Evolutionary conservation across 495 filamentous ascomycete species (phyloP).

Genomic region (Pseudoneurospora amorphoporcata): DNA sequence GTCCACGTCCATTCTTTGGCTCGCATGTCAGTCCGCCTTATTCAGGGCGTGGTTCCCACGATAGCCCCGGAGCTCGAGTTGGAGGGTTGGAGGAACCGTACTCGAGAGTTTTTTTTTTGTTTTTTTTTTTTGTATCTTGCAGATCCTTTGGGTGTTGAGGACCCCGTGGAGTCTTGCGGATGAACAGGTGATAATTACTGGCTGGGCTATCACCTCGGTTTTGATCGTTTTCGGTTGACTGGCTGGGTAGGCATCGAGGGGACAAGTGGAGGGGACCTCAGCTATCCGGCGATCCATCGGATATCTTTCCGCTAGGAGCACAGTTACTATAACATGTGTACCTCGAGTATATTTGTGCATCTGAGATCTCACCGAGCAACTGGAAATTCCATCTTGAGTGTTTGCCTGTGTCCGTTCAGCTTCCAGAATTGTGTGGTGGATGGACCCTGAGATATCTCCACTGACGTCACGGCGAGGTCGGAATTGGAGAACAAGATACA

Average conservation of each 20-base stretch:
- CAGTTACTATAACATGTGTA: too few species aligned
- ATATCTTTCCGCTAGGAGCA: not conserved
- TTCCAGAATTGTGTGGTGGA: not conserved
- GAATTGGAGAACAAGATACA: not conserved
- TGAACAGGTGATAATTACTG: not conserved
- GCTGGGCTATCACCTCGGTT: not conserved
- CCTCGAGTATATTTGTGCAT: not conserved
- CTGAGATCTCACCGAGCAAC: not conserved
- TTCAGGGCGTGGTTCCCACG: not conserved
- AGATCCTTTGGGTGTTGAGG: not conserved
- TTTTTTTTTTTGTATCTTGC: not conserved
- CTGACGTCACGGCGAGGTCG: not conserved
- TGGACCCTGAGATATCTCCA: not conserved
- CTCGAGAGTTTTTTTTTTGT: too few species aligned
- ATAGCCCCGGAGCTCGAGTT: not conserved
- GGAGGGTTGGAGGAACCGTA: not conserved
- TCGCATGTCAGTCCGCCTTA: not conserved
- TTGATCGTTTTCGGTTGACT: not conserved
- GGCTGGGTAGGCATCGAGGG: not conserved
- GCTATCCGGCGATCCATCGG: not conserved
- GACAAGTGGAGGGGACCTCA: not conserved
- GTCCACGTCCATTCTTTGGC: not conserved
- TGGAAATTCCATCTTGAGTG: not conserved
- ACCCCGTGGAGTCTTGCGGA: not conserved
- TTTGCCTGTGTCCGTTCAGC: not conserved